Evolutionary conservation across 2,329 filamentous ascomycete species (phyloP).

Genomic region (Claviceps quebecensis): DNA sequence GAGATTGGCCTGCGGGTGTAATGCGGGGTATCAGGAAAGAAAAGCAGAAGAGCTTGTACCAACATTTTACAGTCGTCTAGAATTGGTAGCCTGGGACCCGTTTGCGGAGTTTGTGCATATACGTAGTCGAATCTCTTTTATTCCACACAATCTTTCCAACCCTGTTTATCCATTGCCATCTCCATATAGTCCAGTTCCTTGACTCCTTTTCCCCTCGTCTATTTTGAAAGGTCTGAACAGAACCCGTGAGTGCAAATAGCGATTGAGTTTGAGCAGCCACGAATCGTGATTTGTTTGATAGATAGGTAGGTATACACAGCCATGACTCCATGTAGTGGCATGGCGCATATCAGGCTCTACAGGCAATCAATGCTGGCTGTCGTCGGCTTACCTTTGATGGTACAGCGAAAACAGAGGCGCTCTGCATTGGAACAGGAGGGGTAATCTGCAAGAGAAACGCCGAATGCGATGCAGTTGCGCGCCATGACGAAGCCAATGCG

Average conservation of each 20-base stretch:
- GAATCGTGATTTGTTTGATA: neutral
- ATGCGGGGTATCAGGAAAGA: constrained; percentile 23
- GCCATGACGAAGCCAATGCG: neutral
- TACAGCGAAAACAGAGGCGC: neutral
- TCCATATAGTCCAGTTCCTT: neutral
- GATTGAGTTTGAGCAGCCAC: neutral
- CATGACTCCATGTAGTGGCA: neutral
- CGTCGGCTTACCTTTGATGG: neutral
- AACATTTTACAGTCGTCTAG: constrained; percentile 27
- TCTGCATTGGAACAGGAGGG: neutral
- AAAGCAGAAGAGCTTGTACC: constrained; percentile 24
- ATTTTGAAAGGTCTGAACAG: neutral
- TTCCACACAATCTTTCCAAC: constrained; percentile 9
- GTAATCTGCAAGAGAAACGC: too few species aligned
- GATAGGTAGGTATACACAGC: neutral
- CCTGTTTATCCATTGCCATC: neutral
- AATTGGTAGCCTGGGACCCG: constrained; percentile 16
- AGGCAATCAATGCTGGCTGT: neutral
- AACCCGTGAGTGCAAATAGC: neutral
- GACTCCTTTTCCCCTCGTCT: neutral
- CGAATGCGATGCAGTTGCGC: neutral
- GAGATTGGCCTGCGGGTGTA: constrained; percentile 93
- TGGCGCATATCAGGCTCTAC: neutral
- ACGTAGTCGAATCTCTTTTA: constrained; percentile 28
- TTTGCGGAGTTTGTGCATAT: constrained; percentile 28